Conservation (phyloP, 1,139 yeast species). For the Yamadazyma diddensiae region DNA sequence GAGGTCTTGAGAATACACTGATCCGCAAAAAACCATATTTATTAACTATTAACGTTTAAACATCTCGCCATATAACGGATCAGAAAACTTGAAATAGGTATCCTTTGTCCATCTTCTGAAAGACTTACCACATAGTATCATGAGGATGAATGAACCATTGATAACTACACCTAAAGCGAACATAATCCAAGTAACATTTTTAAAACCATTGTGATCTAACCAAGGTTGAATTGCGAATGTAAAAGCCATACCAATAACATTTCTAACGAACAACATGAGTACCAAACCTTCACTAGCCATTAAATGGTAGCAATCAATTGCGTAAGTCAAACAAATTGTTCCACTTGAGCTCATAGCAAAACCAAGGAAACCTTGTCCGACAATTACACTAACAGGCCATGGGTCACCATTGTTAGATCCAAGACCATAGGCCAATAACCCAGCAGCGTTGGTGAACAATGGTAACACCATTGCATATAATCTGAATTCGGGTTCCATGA, state of each 20-base stretch:
- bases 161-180: constrained; percentile 42
- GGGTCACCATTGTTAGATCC: constrained; percentile 27
- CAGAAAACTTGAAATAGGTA: constrained; percentile 22
- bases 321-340: constrained; percentile 53
- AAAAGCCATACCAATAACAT: constrained; percentile 46
- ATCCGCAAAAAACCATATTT: too few species aligned
- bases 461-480: constrained; percentile 38
- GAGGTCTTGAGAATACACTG: too few species aligned
- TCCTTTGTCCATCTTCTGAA: constrained; percentile 33
- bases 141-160: constrained; percentile 38
- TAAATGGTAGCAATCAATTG: constrained; percentile 56
- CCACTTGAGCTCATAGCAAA: constrained; percentile 59
- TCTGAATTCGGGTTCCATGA: constrained; percentile 42
- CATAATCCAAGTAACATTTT: constrained; percentile 44
- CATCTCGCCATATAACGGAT: constrained; percentile 15
- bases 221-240: constrained; percentile 50
- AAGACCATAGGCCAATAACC: constrained; percentile 37
- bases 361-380: constrained; percentile 55
- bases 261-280: constrained; percentile 45
- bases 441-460: constrained; percentile 38
- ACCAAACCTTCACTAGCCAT: constrained; percentile 57
- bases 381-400: constrained; percentile 53
- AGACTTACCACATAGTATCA: constrained; percentile 41
- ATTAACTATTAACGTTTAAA: constrained; percentile 7
- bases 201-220: constrained; percentile 36